These are phyloP conservation scores for Hyphopichia homilentoma DNA, from an alignment of 805 yeast genomes.

Conservation along the genomic window DNA sequence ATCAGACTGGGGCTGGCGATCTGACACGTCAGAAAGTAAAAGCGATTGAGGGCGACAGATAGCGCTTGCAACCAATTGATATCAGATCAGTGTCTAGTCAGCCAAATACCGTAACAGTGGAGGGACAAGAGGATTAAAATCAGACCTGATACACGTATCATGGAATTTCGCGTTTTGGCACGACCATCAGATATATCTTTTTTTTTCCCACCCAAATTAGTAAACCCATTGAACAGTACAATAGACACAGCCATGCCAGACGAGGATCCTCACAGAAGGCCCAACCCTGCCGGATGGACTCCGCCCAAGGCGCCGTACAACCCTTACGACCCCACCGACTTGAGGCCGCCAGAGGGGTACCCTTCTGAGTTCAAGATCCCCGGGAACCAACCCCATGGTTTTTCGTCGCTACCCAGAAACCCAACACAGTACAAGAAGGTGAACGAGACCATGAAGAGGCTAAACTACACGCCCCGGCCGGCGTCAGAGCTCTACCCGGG, in stretches of 20 bases:
- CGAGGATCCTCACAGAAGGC: conserved; percentile 51
- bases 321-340: conserved; percentile 76
- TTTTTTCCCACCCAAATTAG: too few species aligned
- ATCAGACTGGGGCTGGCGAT: too few species aligned
- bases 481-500: conserved; percentile 72
- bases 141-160: too few species aligned
- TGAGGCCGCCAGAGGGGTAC: conserved; percentile 78
- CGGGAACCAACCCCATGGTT: conserved; percentile 51
- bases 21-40: too few species aligned
- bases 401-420: conserved; percentile 57
- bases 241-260: conserved; percentile 2
- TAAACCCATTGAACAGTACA: too few species aligned
- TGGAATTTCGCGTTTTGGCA: too few species aligned
- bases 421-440: conserved; percentile 66
- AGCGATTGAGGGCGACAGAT: too few species aligned
- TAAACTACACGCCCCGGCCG: conserved; percentile 79
- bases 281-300: conserved; percentile 76
- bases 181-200: too few species aligned
- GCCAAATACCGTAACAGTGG: too few species aligned
- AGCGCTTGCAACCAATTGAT: too few species aligned
- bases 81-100: too few species aligned
- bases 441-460: conserved; percentile 66
- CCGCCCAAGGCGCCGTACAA: conserved; percentile 83
- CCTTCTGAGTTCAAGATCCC: conserved; percentile 79
- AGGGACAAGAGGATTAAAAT: too few species aligned